These are phyloP conservation scores for Colletotrichum trifolii DNA, from an alignment of 2,329 filamentous ascomycete species.

Conservation along the genomic window DNA sequence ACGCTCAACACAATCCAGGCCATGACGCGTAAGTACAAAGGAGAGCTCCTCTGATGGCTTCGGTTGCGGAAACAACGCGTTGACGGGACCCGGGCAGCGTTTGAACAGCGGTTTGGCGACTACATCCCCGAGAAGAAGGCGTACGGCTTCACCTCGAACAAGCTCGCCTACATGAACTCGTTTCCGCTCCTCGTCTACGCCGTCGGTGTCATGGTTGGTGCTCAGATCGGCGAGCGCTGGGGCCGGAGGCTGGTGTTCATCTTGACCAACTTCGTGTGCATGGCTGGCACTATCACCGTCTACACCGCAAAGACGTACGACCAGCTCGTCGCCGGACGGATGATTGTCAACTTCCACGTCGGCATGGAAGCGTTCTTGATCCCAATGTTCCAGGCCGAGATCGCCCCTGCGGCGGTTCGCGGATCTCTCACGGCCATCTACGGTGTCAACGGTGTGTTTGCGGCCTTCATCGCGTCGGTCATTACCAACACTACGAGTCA, in stretches of 20 bases:
- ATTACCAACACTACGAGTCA: constrained; percentile 39
- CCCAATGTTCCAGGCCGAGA: constrained; percentile 40
- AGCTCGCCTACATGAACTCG: constrained; percentile 40
- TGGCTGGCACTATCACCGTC: constrained; percentile 32
- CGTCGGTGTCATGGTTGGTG: constrained; percentile 33
- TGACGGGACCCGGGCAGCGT: constrained; percentile 16
- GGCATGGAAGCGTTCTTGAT: constrained; percentile 39
- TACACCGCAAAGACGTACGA: constrained; percentile 33
- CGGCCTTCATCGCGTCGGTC: constrained; percentile 38
- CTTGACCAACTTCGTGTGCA: constrained; percentile 37
- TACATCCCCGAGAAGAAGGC: constrained; percentile 26
- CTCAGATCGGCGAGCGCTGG: constrained; percentile 37
- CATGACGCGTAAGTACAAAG: constrained; percentile 36
- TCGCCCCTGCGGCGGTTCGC: constrained; percentile 38
- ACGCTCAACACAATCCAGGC: constrained; percentile 39
- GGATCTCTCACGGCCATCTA: constrained; percentile 38
- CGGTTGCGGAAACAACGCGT: neutral
- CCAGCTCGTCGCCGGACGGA: constrained; percentile 35
- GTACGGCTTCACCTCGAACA: constrained; percentile 34
- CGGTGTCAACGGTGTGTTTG: constrained; percentile 38
- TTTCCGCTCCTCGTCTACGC: constrained; percentile 38
- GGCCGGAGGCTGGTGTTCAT: constrained; percentile 37
- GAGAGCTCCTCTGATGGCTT: neutral
- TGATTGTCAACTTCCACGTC: constrained; percentile 39
- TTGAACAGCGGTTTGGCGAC: constrained; percentile 37